A percentile compares a stretch with the other conserved stretches of the same genome.
These are phyloP conservation scores for Aspergillus spinulosporus DNA, from an alignment of 2,329 filamentous ascomycete species.

Conservation along the genomic window DNA sequence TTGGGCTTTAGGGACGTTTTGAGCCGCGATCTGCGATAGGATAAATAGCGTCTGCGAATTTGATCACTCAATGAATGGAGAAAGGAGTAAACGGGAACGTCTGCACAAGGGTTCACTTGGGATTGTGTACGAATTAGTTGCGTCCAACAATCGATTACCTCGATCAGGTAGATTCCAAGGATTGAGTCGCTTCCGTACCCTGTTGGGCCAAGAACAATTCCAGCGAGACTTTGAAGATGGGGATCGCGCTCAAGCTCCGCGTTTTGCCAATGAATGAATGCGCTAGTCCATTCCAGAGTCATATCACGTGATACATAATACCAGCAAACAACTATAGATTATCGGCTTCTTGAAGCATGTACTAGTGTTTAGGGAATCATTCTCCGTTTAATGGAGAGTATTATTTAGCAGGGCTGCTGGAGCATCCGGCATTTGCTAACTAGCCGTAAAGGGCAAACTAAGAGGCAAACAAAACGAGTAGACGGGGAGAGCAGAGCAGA, in stretches of 20 bases:
- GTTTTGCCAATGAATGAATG: slow-evolving; percentile 29
- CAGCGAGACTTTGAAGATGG: slow-evolving; percentile 17
- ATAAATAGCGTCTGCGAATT: slow-evolving; percentile 18
- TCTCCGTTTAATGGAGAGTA: not conserved
- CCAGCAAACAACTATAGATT: no score
- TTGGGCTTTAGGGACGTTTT: slow-evolving; percentile 20
- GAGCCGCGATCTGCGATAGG: slow-evolving; percentile 24
- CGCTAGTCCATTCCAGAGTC: slow-evolving; percentile 29
- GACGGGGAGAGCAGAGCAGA: not conserved
- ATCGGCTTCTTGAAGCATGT: not conserved
- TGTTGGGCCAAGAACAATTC: slow-evolving; percentile 5
- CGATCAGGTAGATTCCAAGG: not conserved
- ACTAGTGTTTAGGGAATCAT: not conserved
- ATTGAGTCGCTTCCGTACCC: not conserved
- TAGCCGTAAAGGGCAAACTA: slow-evolving; percentile 2
- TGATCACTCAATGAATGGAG: slow-evolving; percentile 10
- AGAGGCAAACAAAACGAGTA: not conserved
- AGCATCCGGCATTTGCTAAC: not conserved
- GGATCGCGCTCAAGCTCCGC: slow-evolving; percentile 32
- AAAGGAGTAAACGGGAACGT: slow-evolving; percentile 4
- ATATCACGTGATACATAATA: slow-evolving; percentile 28
- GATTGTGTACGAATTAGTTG: not conserved
- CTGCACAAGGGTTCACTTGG: not conserved
- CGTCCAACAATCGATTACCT: not conserved
- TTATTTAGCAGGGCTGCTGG: slow-evolving; percentile 6